phyloP scores from a whole-genome alignment of 2,329 filamentous ascomycete genomes.

The Aspergillus melleus region DNA sequence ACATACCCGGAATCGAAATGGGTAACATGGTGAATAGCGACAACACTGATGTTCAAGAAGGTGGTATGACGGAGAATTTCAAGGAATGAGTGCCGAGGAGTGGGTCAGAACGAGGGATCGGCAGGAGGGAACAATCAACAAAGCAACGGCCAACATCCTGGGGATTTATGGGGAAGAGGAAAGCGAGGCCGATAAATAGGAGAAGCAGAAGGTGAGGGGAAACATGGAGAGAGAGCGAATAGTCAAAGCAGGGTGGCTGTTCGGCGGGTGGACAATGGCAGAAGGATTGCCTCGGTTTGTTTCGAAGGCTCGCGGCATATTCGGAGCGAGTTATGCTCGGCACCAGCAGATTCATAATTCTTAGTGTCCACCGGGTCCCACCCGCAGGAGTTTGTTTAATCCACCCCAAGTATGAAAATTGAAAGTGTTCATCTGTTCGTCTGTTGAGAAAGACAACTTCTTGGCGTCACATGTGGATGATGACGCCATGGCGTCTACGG shows the following conservation, averaged over 20 bases:
- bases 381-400: too few relatives aligned
- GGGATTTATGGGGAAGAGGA: not conserved
- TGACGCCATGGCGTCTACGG: constrained; percentile 37
- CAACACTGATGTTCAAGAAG: not conserved
- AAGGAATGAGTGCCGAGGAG: not conserved
- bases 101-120: not conserved
- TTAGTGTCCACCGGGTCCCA: too few relatives aligned
- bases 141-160: too few relatives aligned
- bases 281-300: constrained; percentile 10
- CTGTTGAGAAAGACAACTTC: too few relatives aligned
- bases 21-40: not conserved
- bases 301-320: not conserved
- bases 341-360: not conserved
- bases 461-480: not conserved
- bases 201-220: not conserved
- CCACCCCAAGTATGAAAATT: too few relatives aligned
- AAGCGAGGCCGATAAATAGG: not conserved
- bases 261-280: too few relatives aligned
- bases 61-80: not conserved
- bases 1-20: constrained; percentile 20
- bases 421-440: too few relatives aligned
- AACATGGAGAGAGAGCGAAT: not conserved
- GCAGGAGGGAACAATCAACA: too few relatives aligned
- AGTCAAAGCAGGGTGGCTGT: not conserved
- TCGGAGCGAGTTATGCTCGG: not conserved